Evolutionary conservation across 768 basidiomycete genomes (phyloP), one percentile per base, ranked within the genome.

Genomic region (Panus rudis): DNA sequence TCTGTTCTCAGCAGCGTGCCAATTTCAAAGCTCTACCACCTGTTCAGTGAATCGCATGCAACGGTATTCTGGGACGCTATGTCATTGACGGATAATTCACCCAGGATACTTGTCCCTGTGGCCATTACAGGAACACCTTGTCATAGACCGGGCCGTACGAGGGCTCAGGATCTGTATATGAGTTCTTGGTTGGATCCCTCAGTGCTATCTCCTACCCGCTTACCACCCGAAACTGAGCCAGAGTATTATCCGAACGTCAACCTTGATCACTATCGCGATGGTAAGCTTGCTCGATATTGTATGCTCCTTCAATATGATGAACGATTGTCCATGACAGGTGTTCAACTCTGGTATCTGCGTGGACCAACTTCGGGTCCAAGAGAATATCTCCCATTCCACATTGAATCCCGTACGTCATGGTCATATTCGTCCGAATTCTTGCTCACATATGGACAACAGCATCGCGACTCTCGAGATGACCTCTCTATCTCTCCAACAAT

Each of bases 201-300:
- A 22, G 46, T 43, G 41, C 50, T 49, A 46, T 27, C 42, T 39
- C 44, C n/a, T n/a, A n/a, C n/a, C 55, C 49, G 53, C 50, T 32
- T 39, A 53, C 54, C 43, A 55, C 37, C 55, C 55, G 53, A 57
- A 46, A 33, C 55, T 52, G 47, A 32, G 38, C 54, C 50, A 46
- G 23, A 45, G 38, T 50, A 52, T 55, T 59, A 55, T 53, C 54
- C 53, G 55, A 50, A 42, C 45, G 41, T 24, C 20, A 35, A 39
- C 43, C 44, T 31, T 22, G 41, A 35, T 39, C 47, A 43, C 28
- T 31, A 55, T n/a, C n/a, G n/a, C n/a, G n/a, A n/a, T 51, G 51
- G 52, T 56, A 45, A 33, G 47, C 23, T 39, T 19, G 37, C 46
- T 40, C 2, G 16, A 26, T 34, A 14, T 16, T 38, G 16, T 22